A percentile compares a stretch with the other conserved stretches of the same genome.
Evolutionary conservation across 495 filamentous ascomycete genomes (phyloP).

Genomic region (Elaphomyces granulatus): DNA sequence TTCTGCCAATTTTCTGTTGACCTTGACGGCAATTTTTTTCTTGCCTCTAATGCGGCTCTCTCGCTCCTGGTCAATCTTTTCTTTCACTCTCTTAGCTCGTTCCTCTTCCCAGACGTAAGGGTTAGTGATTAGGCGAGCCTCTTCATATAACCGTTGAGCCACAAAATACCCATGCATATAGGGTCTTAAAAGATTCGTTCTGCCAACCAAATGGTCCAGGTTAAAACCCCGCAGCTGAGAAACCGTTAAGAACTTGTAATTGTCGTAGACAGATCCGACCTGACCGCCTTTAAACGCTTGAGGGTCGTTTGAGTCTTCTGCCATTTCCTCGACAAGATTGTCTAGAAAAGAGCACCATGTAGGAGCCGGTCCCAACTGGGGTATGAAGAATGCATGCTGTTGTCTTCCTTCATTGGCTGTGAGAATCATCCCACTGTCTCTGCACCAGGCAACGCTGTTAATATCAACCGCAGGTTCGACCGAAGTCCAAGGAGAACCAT

Average conservation of each 20-base stretch:
- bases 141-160: slow-evolving; percentile 79
- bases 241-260: slow-evolving; percentile 91
- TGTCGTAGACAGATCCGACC: slow-evolving; percentile 75
- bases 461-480: slow-evolving; percentile 91
- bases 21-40: slow-evolving; percentile 84
- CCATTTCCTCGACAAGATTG: slow-evolving; percentile 97
- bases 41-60: slow-evolving; percentile 81
- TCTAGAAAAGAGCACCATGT: slow-evolving; percentile 95
- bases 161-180: slow-evolving; percentile 99
- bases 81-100: slow-evolving; percentile 68
- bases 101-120: slow-evolving; percentile 87
- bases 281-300: slow-evolving; percentile 40
- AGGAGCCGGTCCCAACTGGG: slow-evolving; percentile 81
- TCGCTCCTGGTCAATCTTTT: slow-evolving; percentile 88
- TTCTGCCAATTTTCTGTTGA: slow-evolving; percentile 74
- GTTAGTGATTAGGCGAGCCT: slow-evolving; percentile 82
- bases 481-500: slow-evolving; percentile 80
- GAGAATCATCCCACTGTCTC: slow-evolving; percentile 77
- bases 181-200: slow-evolving; percentile 70
- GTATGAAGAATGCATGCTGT: slow-evolving; percentile 92
- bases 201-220: slow-evolving; percentile 73
- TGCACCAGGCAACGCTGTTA: slow-evolving; percentile 79
- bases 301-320: slow-evolving; percentile 59
- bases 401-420: slow-evolving; percentile 91
- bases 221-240: slow-evolving; percentile 68